These are phyloP conservation scores for Scheffersomyces ergatensis DNA, from an alignment of 805 yeast genomes.

Conservation along the genomic window DNA sequence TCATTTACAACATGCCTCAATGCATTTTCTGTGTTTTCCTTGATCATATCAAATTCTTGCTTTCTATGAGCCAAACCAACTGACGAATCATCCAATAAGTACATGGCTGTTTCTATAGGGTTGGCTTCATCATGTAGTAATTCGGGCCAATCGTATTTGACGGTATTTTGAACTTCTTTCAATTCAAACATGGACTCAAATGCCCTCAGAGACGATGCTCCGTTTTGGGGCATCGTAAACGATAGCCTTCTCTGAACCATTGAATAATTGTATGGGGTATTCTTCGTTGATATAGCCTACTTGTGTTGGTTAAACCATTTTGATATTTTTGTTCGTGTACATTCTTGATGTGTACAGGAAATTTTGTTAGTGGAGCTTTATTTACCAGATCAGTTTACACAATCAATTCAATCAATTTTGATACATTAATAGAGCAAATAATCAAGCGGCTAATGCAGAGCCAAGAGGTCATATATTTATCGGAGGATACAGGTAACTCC, in stretches of 20 bases:
- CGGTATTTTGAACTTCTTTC: slow-evolving; percentile 32
- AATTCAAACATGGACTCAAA: slow-evolving; percentile 32
- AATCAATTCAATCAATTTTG: no score
- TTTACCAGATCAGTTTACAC: no score
- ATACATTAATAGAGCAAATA: no score
- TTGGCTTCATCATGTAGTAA: slow-evolving; percentile 47
- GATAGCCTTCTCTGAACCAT: slow-evolving; percentile 7
- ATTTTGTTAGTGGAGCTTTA: no score
- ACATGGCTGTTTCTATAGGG: slow-evolving; percentile 81
- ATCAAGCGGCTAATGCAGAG: neutral
- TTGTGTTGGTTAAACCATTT: no score
- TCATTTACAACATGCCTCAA: slow-evolving; percentile 73
- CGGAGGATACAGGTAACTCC: neutral
- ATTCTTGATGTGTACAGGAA: no score
- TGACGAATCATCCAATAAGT: slow-evolving; percentile 80
- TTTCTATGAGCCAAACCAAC: slow-evolving; percentile 83
- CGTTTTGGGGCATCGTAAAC: slow-evolving; percentile 2
- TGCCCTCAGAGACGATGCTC: slow-evolving; percentile 1
- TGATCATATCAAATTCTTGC: slow-evolving; percentile 63
- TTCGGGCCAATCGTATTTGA: slow-evolving; percentile 45
- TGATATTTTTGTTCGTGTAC: no score
- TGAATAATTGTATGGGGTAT: no score
- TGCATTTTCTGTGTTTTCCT: slow-evolving; percentile 52
- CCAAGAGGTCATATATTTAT: neutral
- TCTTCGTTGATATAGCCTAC: no score